phyloP scores from a whole-genome alignment of 345 rosid genomes.

The Aquilaria yunnanensis region DNA sequence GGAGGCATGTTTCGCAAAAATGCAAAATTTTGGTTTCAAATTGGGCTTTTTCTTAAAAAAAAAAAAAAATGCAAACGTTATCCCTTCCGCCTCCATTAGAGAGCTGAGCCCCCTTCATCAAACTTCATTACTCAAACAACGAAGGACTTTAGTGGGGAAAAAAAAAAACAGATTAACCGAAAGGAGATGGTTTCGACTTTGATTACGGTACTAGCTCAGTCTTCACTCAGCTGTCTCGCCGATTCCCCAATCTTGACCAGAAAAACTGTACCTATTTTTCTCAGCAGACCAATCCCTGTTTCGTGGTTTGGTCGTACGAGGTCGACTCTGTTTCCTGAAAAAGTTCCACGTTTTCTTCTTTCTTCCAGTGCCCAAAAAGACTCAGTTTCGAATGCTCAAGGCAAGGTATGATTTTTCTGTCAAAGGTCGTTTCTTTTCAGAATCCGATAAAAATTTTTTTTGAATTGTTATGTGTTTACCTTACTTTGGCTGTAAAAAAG shows the following conservation, averaged over 20 bases:
- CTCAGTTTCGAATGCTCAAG: slow-evolving; percentile 28
- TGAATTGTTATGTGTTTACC: background rate
- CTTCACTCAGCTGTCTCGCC: slow-evolving; percentile 28
- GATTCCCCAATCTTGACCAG: slow-evolving; percentile 12
- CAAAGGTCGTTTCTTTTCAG: background rate
- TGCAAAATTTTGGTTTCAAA: no score
- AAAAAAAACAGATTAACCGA: background rate
- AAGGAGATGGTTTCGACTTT: slow-evolving; percentile 33
- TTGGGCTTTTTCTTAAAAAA: no score
- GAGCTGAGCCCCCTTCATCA: background rate
- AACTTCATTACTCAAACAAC: background rate
- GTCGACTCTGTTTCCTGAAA: slow-evolving; percentile 14
- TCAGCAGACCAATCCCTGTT: slow-evolving; percentile 6
- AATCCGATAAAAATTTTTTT: background rate
- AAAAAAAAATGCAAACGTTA: no score
- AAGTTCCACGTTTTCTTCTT: slow-evolving; percentile 23
- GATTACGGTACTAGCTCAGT: slow-evolving; percentile 29
- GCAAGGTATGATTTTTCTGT: slow-evolving; percentile 14
- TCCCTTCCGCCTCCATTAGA: no score
- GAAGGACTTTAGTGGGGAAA: background rate
- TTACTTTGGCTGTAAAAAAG: slow-evolving; percentile 13
- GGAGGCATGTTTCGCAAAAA: no score
- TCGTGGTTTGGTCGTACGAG: slow-evolving; percentile 18
- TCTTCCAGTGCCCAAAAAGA: slow-evolving; percentile 51
- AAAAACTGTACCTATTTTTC: slow-evolving; percentile 11